These are phyloP conservation scores for Termitomyces sp. DNA, from an alignment of 768 basidiomycete genomes.

Conservation along the genomic window DNA sequence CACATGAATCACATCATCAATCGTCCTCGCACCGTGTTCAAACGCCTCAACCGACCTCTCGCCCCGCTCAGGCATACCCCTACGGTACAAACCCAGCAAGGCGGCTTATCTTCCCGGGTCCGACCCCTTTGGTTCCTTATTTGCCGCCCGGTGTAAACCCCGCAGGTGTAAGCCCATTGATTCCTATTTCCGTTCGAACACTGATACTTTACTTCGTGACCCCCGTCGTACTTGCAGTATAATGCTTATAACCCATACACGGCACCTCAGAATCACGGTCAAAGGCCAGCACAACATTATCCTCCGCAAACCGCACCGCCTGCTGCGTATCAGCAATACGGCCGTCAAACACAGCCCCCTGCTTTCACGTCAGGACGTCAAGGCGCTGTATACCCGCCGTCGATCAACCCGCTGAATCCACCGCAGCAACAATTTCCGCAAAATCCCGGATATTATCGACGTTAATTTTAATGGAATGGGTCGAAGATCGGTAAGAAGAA, in stretches of 20 bases:
- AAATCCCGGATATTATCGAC: slow-evolving; percentile 9
- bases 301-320: slow-evolving; percentile 2
- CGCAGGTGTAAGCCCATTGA: slow-evolving; percentile 2
- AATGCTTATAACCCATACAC: background rate
- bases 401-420: slow-evolving; percentile 5
- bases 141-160: background rate
- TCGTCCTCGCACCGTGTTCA: background rate
- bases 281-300: background rate
- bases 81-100: background rate
- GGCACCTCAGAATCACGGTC: background rate
- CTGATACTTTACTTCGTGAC: background rate
- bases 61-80: background rate
- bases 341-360: background rate
- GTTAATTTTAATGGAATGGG: slow-evolving; percentile 1
- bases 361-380: slow-evolving; percentile 2
- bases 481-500: background rate
- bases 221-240: slow-evolving; percentile 1
- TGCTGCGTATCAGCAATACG: background rate
- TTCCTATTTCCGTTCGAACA: background rate
- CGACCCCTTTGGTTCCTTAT: background rate
- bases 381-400: slow-evolving; percentile 2
- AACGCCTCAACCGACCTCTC: slow-evolving; percentile 1
- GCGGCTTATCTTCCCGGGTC: background rate
- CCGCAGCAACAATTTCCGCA: background rate
- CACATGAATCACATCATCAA: slow-evolving; percentile 3